phyloP scores from a whole-genome alignment of 2,329 filamentous ascomycete species.

The Purpureocillium takamizusanense region DNA sequence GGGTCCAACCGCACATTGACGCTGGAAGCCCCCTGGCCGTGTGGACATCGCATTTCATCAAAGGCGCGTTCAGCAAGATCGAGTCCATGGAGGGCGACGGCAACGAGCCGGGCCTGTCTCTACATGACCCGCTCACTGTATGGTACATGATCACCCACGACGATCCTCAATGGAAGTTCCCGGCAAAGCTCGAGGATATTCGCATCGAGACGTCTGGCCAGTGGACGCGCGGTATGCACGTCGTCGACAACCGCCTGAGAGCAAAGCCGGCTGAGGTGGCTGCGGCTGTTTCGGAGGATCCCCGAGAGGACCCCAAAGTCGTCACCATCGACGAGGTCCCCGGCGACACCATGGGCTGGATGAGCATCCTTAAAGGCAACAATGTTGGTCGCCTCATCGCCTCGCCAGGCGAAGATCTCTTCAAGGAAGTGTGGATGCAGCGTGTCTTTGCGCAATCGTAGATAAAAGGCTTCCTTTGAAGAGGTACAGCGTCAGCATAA shows the following conservation, averaged over 20 bases:
- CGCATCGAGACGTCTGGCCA: constrained; percentile 84
- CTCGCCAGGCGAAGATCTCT: constrained; percentile 58
- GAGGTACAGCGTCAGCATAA: constrained; percentile 8
- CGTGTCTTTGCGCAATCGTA: constrained; percentile 47
- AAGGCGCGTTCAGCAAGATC: constrained; percentile 62
- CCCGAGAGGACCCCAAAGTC: constrained; percentile 29
- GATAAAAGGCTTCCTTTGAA: background rate
- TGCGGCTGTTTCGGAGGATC: constrained; percentile 29
- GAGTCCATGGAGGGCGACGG: constrained; percentile 50
- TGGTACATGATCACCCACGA: constrained; percentile 66
- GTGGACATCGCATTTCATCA: constrained; percentile 66
- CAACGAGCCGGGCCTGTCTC: constrained; percentile 49
- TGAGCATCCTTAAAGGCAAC: constrained; percentile 67
- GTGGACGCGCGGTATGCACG: constrained; percentile 89
- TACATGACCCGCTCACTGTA: constrained; percentile 72
- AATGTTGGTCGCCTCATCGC: constrained; percentile 64
- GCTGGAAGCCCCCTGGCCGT: constrained; percentile 62
- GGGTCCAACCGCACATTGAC: constrained; percentile 44
- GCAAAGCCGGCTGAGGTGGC: constrained; percentile 39
- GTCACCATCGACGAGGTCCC: constrained; percentile 41
- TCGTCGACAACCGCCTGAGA: constrained; percentile 64
- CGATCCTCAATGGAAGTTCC: constrained; percentile 48
- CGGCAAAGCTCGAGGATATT: constrained; percentile 64
- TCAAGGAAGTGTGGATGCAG: constrained; percentile 57
- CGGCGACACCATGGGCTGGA: constrained; percentile 69